Base-by-base conservation (phyloP, 345 rosid genomes). In the Brassica juncea region DNA sequence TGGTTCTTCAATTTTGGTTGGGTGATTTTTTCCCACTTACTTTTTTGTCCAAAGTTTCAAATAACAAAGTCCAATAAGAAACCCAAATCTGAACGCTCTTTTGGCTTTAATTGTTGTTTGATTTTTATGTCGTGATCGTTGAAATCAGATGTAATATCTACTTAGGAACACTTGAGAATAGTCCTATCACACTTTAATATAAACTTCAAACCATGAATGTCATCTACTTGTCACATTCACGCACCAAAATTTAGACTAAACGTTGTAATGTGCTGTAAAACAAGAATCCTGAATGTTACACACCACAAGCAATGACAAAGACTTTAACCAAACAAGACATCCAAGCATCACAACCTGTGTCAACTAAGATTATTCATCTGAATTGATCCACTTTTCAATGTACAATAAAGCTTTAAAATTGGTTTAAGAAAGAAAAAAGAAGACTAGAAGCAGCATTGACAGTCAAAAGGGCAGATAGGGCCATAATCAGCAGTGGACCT, bases 401-500 rank as follows among this genome's bases (percentile, higher is more conserved):
- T 35, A 35, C 42, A 35, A 35, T 35, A 7, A 7, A 35, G 42
- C 42, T 35, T 68, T 23, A 39, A 67, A 67, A 23, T 3, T 37
- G 49, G 70, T 9, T 58, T 58, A 4, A 21, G 42, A 23, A 11
- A 25, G 0, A 57, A 55, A 4, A 21, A 21, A 58, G n/a, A 23
- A 68, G 23, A 47, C 23, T 39, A 35, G 80, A 90, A 88, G 80
- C 98, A 93, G 83, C 98, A 90, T 37, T 86, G 78, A 82, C 98
- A 91, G 68, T 92, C 94, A 81, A 92, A 94, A n/a, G 99, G 99
- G 72, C 97, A 94, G 66, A 89, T 92, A 3, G 76, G 84, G 4
- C 94, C 87, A 54, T 62, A 70, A 73, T 97, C 95, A 72, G 86
- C 87, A 27, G 21, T 88, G 82, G n/a, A 83, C 35, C 12, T 75